These are phyloP conservation scores for Euptelea pleiosperma DNA, from an alignment of 164 flowering plant species.

Conservation along the genomic window DNA sequence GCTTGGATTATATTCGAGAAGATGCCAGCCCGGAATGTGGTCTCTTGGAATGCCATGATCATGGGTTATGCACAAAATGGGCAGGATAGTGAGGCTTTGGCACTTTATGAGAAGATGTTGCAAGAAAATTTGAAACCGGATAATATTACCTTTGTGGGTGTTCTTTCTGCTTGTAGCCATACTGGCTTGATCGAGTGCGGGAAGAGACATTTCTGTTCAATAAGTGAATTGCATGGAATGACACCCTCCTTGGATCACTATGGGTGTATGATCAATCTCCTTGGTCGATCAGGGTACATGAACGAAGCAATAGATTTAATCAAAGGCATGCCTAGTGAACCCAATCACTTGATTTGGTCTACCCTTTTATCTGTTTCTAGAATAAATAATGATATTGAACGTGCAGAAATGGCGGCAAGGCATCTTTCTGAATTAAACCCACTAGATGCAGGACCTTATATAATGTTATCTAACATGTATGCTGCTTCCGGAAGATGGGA, in stretches of 20 bases:
- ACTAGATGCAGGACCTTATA: constrained; percentile 43
- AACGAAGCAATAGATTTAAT: constrained; percentile 42
- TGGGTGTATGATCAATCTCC: constrained; percentile 54
- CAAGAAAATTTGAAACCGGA: constrained; percentile 44
- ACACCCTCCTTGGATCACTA: constrained; percentile 49
- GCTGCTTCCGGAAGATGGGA: constrained; percentile 53
- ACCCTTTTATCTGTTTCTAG: constrained; percentile 47
- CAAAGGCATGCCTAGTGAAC: constrained; percentile 34
- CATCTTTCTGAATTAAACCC: constrained; percentile 47
- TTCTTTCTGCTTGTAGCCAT: constrained; percentile 43
- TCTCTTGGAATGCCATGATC: constrained; percentile 42
- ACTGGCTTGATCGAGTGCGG: constrained; percentile 44
- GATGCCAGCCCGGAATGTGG: constrained; percentile 35
- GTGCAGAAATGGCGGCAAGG: constrained; percentile 48
- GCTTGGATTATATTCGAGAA: constrained; percentile 37
- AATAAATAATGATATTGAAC: constrained; percentile 32
- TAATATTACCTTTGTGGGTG: constrained; percentile 48
- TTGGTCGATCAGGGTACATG: constrained; percentile 43
- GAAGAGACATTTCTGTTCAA: constrained; percentile 37
- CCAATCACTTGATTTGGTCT: constrained; percentile 49
- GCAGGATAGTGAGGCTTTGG: constrained; percentile 42
- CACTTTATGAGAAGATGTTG: constrained; percentile 46
- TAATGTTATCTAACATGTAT: constrained; percentile 62
- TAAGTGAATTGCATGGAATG: constrained; percentile 38
- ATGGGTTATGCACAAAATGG: constrained; percentile 48